Conservation (phyloP, 352 stramenopile species). For the Globisporangium orthogonon region DNA sequence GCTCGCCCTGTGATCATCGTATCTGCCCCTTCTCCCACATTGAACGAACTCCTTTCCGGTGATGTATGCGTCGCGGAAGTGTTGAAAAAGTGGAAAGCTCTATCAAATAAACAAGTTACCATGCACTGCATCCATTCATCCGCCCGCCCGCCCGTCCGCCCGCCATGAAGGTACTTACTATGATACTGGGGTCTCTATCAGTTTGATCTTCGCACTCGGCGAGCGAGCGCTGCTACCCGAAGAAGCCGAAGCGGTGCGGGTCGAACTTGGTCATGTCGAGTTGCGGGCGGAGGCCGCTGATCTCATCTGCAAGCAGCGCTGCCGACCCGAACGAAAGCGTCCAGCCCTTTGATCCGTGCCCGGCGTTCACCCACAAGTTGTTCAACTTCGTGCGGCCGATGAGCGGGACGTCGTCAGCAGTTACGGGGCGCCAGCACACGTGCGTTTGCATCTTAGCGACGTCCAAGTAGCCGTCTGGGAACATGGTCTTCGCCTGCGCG, state of each 20-base stretch:
- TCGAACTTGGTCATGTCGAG: constrained; percentile 82
- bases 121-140: background rate
- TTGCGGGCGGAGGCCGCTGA: constrained; percentile 68
- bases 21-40: no score
- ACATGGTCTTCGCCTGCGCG: constrained; percentile 65
- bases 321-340: constrained; percentile 77
- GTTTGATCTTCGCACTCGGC: background rate
- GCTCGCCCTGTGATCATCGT: constrained; percentile 13
- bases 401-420: constrained; percentile 75
- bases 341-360: constrained; percentile 83
- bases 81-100: background rate
- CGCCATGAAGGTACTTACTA: background rate
- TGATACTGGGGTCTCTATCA: constrained; percentile 7
- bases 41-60: no score
- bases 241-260: constrained; percentile 72
- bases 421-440: constrained; percentile 79
- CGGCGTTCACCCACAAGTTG: constrained; percentile 84
- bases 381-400: constrained; percentile 73
- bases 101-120: background rate
- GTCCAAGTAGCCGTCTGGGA: constrained; percentile 78
- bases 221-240: constrained; percentile 23
- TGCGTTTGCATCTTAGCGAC: constrained; percentile 70
- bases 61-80: background rate
- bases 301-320: constrained; percentile 73
- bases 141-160: no score